Evolutionary conservation across 257 asterid genomes (phyloP).

Genomic region (Agastache rugosa): DNA sequence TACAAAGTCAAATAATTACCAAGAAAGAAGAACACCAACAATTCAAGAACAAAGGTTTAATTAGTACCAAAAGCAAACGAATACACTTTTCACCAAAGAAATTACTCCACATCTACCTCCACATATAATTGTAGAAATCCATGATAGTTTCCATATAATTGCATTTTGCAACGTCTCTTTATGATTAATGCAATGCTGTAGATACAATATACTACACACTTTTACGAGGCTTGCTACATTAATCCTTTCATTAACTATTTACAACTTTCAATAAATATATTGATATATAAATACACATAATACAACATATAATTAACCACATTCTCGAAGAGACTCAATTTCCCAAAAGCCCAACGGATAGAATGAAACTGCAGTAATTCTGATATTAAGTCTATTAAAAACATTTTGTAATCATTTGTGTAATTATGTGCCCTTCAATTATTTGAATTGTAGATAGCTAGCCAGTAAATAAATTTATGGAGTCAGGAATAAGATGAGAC

Average conservation of each 20-base stretch:
- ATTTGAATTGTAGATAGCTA: neutral
- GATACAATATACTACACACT: neutral
- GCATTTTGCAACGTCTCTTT: conserved; percentile 9
- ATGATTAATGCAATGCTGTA: neutral
- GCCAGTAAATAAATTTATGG: conserved; percentile 14
- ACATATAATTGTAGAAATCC: conserved; percentile 13
- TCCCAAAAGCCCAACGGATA: neutral
- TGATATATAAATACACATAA: neutral
- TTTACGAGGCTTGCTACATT: neutral
- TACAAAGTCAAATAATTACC: too few relatives aligned
- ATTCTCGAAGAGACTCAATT: neutral
- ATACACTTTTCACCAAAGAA: neutral
- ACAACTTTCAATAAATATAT: neutral
- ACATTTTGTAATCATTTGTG: neutral
- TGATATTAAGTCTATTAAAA: neutral
- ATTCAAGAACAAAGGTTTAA: neutral
- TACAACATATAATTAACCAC: neutral
- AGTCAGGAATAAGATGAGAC: neutral
- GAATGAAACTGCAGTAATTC: neutral
- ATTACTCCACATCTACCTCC: neutral
- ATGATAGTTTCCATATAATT: neutral
- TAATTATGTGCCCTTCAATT: neutral
- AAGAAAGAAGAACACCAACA: neutral
- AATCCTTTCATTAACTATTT: neutral
- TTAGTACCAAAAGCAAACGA: neutral